phyloP scores from a whole-genome alignment of 2,329 filamentous ascomycete genomes.

The Xylariaceae sp. region DNA sequence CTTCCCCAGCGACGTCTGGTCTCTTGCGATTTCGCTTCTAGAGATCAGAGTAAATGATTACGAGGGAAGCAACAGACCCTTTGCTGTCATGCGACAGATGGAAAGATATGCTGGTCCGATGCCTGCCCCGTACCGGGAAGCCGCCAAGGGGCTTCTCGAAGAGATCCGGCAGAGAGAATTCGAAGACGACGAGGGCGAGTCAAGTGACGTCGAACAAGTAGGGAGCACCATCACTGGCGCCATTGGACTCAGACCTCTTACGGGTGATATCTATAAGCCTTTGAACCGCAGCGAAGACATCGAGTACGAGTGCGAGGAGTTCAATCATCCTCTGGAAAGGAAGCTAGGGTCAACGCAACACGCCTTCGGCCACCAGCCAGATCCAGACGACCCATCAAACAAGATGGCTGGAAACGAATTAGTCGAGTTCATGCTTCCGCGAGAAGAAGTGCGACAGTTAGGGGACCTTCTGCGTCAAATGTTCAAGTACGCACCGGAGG shows the following conservation, averaged over 20 bases:
- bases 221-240: too few species aligned
- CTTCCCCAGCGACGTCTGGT: constrained; percentile 10
- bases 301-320: background rate
- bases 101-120: constrained; percentile 7
- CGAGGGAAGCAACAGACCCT: background rate
- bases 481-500: constrained; percentile 3
- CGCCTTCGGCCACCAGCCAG: background rate
- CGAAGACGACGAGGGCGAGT: background rate
- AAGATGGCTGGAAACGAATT: background rate
- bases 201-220: background rate
- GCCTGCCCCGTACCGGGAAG: constrained; percentile 1
- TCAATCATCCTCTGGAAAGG: background rate
- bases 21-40: constrained; percentile 7
- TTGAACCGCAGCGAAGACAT: background rate
- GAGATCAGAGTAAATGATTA: constrained; percentile 5
- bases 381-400: background rate
- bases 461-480: constrained; percentile 6
- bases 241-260: too few species aligned
- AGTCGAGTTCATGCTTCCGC: constrained; percentile 1
- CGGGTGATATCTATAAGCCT: background rate
- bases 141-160: background rate
- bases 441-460: constrained; percentile 2
- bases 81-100: constrained; percentile 1
- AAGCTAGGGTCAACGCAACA: constrained; percentile 1
- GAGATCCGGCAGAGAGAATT: background rate